Evolutionary conservation across 2,329 filamentous ascomycete genomes (phyloP), one percentile per base, ranked within the genome.

Genomic region (Ambrosiella cleistominuta): DNA sequence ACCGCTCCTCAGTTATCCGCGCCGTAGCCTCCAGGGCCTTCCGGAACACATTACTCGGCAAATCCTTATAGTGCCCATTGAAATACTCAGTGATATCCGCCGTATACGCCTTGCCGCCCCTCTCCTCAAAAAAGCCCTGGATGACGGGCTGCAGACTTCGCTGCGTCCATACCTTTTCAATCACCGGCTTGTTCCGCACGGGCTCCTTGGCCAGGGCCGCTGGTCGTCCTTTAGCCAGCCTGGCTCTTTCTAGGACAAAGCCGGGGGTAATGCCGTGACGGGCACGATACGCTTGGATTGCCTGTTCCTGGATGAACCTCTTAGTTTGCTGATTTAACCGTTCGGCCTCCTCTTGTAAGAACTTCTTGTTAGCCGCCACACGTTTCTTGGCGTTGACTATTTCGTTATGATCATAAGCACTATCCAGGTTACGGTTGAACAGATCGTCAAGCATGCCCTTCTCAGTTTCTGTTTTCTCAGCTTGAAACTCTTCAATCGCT

Each of bases 341-440:
- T 51, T 63, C 57, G 13, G 62, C 62, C 38, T 96, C 89, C 8
- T 82, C 79, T 63, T 88, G 83, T 53, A 96, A 81, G 63, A 95
- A 84, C 27, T 79, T 79, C 3, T 82, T 82, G 65, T 95, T 87
- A 0, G 88, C 86, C 62, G 81, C 78, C 15, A 87, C 73, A 58
- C 81, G 81, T 56, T 80, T 80, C 64, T 82, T 85, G 44, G 85
- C 85, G 63, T 84, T 86, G 64, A 97, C 80, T 65, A 97, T 95
- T 57, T 88, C 80, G 63, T 97, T 93, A 67, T 98, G 93, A 65
- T 96, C 88, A 50, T 96, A 80, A 0, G 90, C 88, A n/a, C 86
- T 89, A 65, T 95, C 89, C 1, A 97, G 86, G 1, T 88, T 86
- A 45, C 83, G 82, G 1, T 89, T 84, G 67, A 97, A 95, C 57